Conservation (phyloP, 1,284 basidiomycete genomes). For the Blastosporella zonata region DNA sequence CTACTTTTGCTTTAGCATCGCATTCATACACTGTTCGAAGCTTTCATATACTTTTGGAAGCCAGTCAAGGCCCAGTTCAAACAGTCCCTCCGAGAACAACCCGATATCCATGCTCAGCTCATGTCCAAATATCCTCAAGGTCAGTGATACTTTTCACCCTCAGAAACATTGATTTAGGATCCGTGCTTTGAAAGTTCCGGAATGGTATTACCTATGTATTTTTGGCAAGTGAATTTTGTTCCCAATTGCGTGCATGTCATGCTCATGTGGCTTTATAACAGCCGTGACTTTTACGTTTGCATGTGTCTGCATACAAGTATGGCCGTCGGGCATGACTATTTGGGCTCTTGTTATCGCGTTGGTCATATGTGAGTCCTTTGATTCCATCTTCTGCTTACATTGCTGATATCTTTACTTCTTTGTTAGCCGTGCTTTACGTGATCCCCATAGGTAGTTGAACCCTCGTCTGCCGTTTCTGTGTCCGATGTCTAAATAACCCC, state of each 20-base stretch:
- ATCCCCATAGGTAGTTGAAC: conserved; percentile 47
- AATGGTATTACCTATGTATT: conserved; percentile 62
- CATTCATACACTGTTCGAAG: conserved; percentile 41
- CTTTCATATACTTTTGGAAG: conserved; percentile 75
- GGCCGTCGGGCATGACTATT: conserved; percentile 63
- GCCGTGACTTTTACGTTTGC: conserved; percentile 58
- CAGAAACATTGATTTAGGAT: not conserved
- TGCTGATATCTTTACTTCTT: conserved; percentile 1
- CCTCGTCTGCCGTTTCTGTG: conserved; percentile 21
- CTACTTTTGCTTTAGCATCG: not conserved
- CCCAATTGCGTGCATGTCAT: not conserved
- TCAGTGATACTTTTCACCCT: conserved; percentile 1
- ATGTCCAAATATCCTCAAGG: conserved; percentile 76
- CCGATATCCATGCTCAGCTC: conserved; percentile 79
- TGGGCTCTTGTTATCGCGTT: conserved; percentile 57
- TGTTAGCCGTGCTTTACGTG: conserved; percentile 40
- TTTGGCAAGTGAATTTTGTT: conserved; percentile 28
- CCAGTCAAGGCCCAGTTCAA: conserved; percentile 63
- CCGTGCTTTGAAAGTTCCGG: conserved; percentile 51
- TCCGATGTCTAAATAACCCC: conserved; percentile 31
- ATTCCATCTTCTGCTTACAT: not conserved
- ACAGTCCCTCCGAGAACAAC: conserved; percentile 62
- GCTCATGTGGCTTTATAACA: conserved; percentile 15
- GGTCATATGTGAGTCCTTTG: conserved; percentile 34
- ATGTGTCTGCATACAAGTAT: conserved; percentile 67